These are phyloP conservation scores for Aureobasidium sp. DNA, from an alignment of 2,329 filamentous ascomycete genomes.

Conservation along the genomic window DNA sequence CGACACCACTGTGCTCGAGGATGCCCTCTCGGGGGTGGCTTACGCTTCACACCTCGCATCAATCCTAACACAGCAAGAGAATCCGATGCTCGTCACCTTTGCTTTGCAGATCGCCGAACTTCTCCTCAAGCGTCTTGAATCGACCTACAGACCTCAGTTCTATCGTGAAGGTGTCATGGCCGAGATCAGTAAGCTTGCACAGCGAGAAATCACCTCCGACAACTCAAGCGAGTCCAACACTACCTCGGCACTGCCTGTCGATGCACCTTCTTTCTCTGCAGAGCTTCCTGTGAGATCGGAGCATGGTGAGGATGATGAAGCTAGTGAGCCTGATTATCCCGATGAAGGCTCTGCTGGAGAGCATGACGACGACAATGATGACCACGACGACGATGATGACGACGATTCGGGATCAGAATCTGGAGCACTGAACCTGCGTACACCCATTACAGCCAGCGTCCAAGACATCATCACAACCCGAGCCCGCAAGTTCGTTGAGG, in stretches of 20 bases:
- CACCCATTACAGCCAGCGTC: constrained; percentile 37
- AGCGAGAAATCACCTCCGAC: constrained; percentile 28
- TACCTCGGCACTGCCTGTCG: constrained; percentile 8
- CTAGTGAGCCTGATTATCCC: constrained; percentile 37
- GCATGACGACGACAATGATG: constrained; percentile 54
- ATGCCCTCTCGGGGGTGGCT: constrained; percentile 77
- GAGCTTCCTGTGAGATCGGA: constrained; percentile 19
- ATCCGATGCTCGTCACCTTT: constrained; percentile 75
- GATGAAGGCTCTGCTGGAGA: constrained; percentile 46
- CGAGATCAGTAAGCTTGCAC: constrained; percentile 77
- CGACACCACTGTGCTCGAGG: constrained; percentile 75
- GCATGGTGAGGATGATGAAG: constrained; percentile 32
- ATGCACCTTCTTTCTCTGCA: constrained; percentile 7
- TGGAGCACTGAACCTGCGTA: constrained; percentile 14
- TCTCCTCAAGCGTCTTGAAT: constrained; percentile 72
- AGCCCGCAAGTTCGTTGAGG: constrained; percentile 76
- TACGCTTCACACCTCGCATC: constrained; percentile 94
- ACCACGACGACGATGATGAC: constrained; percentile 45
- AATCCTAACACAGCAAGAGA: constrained; percentile 92
- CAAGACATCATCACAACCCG: constrained; percentile 66
- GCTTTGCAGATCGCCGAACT: constrained; percentile 86
- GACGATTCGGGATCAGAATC: constrained; percentile 19
- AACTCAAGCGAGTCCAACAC: constrained; percentile 17
- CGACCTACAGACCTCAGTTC: constrained; percentile 91
- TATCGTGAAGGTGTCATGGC: constrained; percentile 93